These are phyloP conservation scores for Cladosporium phlei DNA, from an alignment of 2,329 filamentous ascomycete species.

Conservation along the genomic window DNA sequence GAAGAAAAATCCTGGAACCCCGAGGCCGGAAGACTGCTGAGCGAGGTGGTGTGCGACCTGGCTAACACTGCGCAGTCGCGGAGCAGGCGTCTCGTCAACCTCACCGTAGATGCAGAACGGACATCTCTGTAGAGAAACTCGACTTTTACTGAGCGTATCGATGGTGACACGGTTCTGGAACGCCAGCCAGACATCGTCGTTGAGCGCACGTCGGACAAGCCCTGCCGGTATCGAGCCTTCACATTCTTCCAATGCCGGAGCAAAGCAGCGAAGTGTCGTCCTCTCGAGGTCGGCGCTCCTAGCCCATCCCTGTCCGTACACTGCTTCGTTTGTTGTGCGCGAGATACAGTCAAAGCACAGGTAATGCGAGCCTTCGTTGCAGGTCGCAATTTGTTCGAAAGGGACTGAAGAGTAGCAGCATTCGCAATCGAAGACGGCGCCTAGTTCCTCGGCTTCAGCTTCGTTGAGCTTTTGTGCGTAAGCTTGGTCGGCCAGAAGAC, in stretches of 20 bases:
- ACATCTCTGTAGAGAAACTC: constrained; percentile 73
- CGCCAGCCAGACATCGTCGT: constrained; percentile 65
- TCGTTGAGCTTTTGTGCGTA: constrained; percentile 46
- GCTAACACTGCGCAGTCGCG: constrained; percentile 19
- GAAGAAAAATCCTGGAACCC: constrained; percentile 45
- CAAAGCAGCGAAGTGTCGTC: constrained; percentile 78
- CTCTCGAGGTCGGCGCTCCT: constrained; percentile 68
- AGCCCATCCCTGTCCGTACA: constrained; percentile 90
- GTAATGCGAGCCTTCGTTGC: constrained; percentile 63
- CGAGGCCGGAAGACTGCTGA: constrained; percentile 32
- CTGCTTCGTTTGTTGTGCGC: constrained; percentile 74
- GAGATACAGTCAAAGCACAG: constrained; percentile 80
- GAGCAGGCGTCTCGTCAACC: constrained; percentile 53
- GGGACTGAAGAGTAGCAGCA: constrained; percentile 70
- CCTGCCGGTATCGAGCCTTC: constrained; percentile 65
- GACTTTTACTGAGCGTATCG: constrained; percentile 68
- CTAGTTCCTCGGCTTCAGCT: constrained; percentile 43
- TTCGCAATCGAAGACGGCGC: constrained; percentile 61
- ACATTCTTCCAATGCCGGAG: constrained; percentile 64
- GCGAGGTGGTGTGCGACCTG: constrained; percentile 23
- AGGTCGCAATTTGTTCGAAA: constrained; percentile 72
- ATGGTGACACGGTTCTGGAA: constrained; percentile 76
- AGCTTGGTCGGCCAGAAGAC: constrained; percentile 36
- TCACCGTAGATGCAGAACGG: constrained; percentile 92
- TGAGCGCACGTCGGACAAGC: constrained; percentile 70